These are phyloP conservation scores for Phytophthora cactorum DNA, from an alignment of 352 stramenopile species.

Conservation along the genomic window DNA sequence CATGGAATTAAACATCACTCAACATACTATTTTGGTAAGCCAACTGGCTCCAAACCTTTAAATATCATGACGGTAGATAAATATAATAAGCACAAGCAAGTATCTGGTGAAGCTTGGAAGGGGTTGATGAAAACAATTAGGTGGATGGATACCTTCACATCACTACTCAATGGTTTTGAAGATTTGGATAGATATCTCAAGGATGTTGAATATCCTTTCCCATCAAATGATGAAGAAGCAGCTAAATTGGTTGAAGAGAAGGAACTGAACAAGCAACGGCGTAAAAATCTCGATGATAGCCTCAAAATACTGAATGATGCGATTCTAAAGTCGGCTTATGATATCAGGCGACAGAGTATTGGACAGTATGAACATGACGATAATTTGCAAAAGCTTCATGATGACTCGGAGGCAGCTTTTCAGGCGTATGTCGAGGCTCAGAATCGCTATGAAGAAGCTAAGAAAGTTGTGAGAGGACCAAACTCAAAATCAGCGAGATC, in stretches of 20 bases:
- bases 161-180: slow-evolving; percentile 11
- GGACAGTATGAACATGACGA: no score
- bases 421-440: no score
- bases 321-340: slow-evolving; percentile 6
- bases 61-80: no score
- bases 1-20: no score
- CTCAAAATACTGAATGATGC: slow-evolving; percentile 12
- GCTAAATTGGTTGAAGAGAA: slow-evolving; percentile 7
- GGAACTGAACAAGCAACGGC: slow-evolving; percentile 6
- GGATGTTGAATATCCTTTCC: slow-evolving; percentile 7
- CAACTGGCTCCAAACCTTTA: no score
- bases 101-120: slow-evolving; percentile 5
- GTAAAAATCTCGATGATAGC: slow-evolving; percentile 1
- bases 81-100: no score
- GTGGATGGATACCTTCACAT: slow-evolving; percentile 1
- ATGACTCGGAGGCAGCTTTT: no score
- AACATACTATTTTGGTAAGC: no score
- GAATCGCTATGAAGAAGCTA: no score
- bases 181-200: slow-evolving; percentile 21
- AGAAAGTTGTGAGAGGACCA: no score
- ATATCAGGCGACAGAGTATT: slow-evolving; percentile 11
- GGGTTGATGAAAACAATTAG: slow-evolving; percentile 12
- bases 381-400: no score
- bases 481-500: no score
- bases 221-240: slow-evolving; percentile 19